Evolutionary conservation across 192 early-diverging fungal genomes (phyloP), one percentile per base, ranked within the genome.

Genomic region (Backusella sp.): DNA sequence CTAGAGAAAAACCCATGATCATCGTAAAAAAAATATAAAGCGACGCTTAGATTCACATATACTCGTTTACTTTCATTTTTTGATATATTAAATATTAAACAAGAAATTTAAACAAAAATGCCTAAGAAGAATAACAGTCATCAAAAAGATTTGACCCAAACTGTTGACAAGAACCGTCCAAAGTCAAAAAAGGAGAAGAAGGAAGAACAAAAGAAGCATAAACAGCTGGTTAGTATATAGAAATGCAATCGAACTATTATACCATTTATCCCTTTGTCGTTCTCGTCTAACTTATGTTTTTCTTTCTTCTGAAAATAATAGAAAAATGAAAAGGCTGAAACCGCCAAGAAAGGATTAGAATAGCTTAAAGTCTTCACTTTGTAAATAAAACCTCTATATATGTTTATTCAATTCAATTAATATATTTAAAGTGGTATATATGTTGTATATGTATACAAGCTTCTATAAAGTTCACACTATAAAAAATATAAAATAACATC

Each of bases 151-250:
- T 39, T 69, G 36, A 69, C 68, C 11, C 68, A 69, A 56, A 75
- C 35, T 19, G 74, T 66, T 12, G 74, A 75, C 32, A 75, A 75
- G 44, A 75, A 75, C 41, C 74, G 74, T 3, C 74, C 74, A 8
- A 75, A 75, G n/a, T 69, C 74, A 53, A 75, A 75, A 69, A 11
- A 30, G n/a, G 74, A 75, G 11, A 75, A 75, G 35, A 68, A 52
- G 23, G 74, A 75, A 46, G 74, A 75, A 49, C 66, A 75, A 26
- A 75, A 75, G 35, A 68, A 66, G 23, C 34, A 75, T 34, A 75
- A 75, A 34, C 42, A 32, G 12, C 19, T 56, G 44, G 74, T 75
- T 41, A 66, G 37, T 26, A 35, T 21, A n/a, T 9, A 21, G 11
- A 37, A 21, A 36, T 37, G 3, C 6, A 68, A n/a, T 68, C 34